These are phyloP conservation scores for Lycium barbarum DNA, from an alignment of 257 asterid genomes.

Conservation along the genomic window DNA sequence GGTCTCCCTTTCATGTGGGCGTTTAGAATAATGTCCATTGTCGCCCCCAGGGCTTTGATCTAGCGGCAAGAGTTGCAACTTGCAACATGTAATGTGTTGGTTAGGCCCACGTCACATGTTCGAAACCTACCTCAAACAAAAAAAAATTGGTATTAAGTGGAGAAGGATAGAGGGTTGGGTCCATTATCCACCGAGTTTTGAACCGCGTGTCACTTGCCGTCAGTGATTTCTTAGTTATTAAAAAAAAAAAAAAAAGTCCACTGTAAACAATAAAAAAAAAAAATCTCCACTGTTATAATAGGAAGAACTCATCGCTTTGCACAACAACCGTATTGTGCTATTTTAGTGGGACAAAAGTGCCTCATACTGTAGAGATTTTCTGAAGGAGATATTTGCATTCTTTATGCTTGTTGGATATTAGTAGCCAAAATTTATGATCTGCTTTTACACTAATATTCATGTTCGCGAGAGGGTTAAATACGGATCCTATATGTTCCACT, in stretches of 20 bases:
- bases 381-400: background rate
- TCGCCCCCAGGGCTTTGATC: conserved; percentile 1
- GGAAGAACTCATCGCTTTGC: background rate
- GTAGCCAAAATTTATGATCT: conserved; percentile 19
- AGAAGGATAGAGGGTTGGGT: conserved; percentile 10
- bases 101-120: background rate
- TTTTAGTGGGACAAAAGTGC: background rate
- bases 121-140: background rate
- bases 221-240: background rate
- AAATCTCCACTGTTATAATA: background rate
- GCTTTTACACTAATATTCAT: background rate
- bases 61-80: background rate
- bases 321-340: background rate
- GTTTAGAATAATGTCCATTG: conserved; percentile 11
- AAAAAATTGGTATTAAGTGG: background rate
- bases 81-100: background rate
- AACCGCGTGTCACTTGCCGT: background rate
- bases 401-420: conserved; percentile 1
- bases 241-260: background rate
- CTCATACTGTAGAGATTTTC: background rate
- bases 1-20: background rate
- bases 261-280: background rate
- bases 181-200: background rate
- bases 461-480: background rate
- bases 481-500: conserved; percentile 21